Conservation (phyloP, 441 rosid genomes). For the Francoa sonchifolia region DNA sequence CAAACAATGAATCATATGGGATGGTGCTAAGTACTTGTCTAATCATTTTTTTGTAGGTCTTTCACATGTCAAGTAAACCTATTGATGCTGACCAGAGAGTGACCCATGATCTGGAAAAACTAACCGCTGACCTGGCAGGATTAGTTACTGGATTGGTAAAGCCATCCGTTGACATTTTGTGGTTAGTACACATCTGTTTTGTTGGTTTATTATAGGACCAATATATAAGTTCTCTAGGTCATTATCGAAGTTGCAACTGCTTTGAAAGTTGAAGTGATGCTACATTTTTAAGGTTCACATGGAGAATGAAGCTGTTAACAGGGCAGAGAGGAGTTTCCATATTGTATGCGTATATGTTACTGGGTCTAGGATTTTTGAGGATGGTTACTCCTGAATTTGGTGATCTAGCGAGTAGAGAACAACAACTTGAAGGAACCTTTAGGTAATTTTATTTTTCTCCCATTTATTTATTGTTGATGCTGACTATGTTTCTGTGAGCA, state of each 20-base stretch:
- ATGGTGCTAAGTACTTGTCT: slow-evolving; percentile 5
- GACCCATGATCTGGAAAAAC: slow-evolving; percentile 88
- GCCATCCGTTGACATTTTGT: slow-evolving; percentile 92
- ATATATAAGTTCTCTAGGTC: slow-evolving; percentile 10
- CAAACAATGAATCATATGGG: too few relatives aligned
- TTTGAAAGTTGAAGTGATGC: too few relatives aligned
- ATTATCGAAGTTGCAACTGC: too few relatives aligned
- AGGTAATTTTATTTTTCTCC: slow-evolving; percentile 36
- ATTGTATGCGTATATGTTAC: slow-evolving; percentile 88
- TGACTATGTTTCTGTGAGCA: slow-evolving; percentile 6
- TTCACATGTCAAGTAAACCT: slow-evolving; percentile 79
- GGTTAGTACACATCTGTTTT: too few relatives aligned
- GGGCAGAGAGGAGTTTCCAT: slow-evolving; percentile 96
- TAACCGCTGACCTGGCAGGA: slow-evolving; percentile 78
- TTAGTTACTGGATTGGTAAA: slow-evolving; percentile 97
- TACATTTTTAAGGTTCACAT: slow-evolving; percentile 69
- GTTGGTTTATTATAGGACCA: slow-evolving; percentile 2
- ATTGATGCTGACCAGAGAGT: slow-evolving; percentile 97
- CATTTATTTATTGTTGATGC: slow-evolving; percentile 2
- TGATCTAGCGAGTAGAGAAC: slow-evolving; percentile 76
- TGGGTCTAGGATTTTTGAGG: slow-evolving; percentile 93
- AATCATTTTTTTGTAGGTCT: slow-evolving; percentile 42
- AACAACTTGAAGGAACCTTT: slow-evolving; percentile 93
- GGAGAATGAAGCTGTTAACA: slow-evolving; percentile 99
- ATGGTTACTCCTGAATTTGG: slow-evolving; percentile 92